phyloP scores from a whole-genome alignment of 441 rosid species.

The Eutrema salsugineum region DNA sequence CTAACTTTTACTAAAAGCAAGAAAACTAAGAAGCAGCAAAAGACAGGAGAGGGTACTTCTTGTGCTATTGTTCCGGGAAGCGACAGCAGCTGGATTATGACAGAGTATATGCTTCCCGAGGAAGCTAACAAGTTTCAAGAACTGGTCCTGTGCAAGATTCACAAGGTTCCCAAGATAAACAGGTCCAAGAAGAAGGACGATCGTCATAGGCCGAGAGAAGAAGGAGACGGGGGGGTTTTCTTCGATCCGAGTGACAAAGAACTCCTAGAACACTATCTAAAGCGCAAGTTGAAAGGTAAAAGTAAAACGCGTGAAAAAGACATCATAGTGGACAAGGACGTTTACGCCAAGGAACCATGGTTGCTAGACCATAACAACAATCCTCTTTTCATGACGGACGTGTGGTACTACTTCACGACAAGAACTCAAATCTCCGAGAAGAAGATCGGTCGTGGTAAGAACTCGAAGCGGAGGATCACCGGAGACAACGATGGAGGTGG shows the following conservation, averaged over 20 bases:
- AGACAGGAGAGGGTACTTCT: not conserved
- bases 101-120: not conserved
- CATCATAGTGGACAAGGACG: not conserved
- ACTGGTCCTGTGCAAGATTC: not conserved
- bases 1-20: not conserved
- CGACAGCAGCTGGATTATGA: not conserved
- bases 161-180: not conserved
- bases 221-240: too few relatives aligned
- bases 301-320: too few relatives aligned
- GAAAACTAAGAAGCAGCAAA: not conserved
- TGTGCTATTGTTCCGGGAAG: not conserved
- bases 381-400: not conserved
- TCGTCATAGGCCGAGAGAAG: too few relatives aligned
- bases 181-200: not conserved
- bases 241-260: too few relatives aligned
- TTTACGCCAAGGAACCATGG: constrained; percentile 8
- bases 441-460: not conserved
- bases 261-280: too few relatives aligned
- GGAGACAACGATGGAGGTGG: not conserved
- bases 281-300: too few relatives aligned
- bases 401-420: not conserved
- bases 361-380: not conserved
- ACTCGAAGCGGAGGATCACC: not conserved
- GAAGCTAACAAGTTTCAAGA: not conserved
- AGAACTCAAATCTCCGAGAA: not conserved